A percentile compares a stretch with the other conserved stretches of the same genome.
Evolutionary conservation across 768 basidiomycete genomes (phyloP).

Genomic region (Leucocoprinus sp.): DNA sequence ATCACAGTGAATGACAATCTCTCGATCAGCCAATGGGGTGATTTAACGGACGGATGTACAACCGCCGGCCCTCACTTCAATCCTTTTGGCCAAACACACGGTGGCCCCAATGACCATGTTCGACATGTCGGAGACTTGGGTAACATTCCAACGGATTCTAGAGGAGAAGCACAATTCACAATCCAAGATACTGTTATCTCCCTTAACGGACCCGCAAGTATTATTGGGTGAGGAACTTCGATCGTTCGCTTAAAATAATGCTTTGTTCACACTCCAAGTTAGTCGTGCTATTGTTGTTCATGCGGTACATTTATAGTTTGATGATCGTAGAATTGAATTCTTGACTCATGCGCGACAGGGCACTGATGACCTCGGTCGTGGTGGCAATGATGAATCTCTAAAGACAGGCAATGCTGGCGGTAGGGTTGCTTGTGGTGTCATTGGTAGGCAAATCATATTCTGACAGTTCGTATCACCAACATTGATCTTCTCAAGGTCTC

Average conservation of each 20-base stretch:
- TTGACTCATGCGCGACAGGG: slow-evolving; percentile 33
- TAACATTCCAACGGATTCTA: slow-evolving; percentile 55
- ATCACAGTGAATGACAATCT: neutral
- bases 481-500: neutral
- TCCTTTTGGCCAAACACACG: slow-evolving; percentile 57
- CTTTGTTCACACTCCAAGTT: neutral
- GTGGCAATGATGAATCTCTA: slow-evolving; percentile 56
- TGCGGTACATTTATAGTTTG: slow-evolving; percentile 31
- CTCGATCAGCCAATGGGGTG: slow-evolving; percentile 37
- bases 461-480: neutral
- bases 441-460: slow-evolving; percentile 33
- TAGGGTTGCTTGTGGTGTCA: slow-evolving; percentile 76
- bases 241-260: too few relatives aligned
- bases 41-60: slow-evolving; percentile 54
- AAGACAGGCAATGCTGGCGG: slow-evolving; percentile 76
- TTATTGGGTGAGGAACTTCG: slow-evolving; percentile 46
- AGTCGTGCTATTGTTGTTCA: slow-evolving; percentile 74
- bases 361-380: slow-evolving; percentile 72
- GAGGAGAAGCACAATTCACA: slow-evolving; percentile 49
- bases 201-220: slow-evolving; percentile 58
- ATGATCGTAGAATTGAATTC: neutral
- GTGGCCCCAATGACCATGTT: slow-evolving; percentile 42
- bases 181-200: slow-evolving; percentile 56
- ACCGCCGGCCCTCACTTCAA: slow-evolving; percentile 77
- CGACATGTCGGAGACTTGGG: slow-evolving; percentile 76